A percentile compares a stretch with the other conserved stretches of the same genome.
phyloP scores from a whole-genome alignment of 2,329 filamentous ascomycete genomes.

The Cercospora beticola region DNA sequence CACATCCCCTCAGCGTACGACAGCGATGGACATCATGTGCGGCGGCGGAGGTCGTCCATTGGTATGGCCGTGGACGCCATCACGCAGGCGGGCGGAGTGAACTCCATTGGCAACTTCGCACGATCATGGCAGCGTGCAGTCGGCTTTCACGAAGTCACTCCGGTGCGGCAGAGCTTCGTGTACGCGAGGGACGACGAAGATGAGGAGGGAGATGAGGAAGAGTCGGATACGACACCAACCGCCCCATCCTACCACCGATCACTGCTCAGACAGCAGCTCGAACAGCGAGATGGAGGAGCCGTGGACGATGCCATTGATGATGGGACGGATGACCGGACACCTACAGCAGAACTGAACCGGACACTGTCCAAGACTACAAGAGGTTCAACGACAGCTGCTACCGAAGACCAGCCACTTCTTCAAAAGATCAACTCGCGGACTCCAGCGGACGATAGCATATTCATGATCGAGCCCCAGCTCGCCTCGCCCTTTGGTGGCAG shows the following conservation, averaged over 20 bases:
- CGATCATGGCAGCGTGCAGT: conserved; percentile 90
- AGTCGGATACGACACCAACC: conserved; percentile 37
- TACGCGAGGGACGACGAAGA: conserved; percentile 47
- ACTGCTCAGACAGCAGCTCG: conserved; percentile 31
- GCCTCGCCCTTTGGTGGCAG: conserved; percentile 70
- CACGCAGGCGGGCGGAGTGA: conserved; percentile 80
- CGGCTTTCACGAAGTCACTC: conserved; percentile 82
- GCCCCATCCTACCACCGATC: conserved; percentile 31
- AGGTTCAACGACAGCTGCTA: conserved; percentile 3
- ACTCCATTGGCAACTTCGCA: conserved; percentile 83
- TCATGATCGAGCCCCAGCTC: conserved; percentile 55
- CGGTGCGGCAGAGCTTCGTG: conserved; percentile 72
- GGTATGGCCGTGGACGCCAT: conserved; percentile 52
- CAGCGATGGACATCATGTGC: conserved; percentile 32
- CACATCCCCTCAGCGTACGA: conserved; percentile 23
- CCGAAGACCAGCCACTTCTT: conserved; percentile 32
- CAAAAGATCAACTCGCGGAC: conserved; percentile 31
- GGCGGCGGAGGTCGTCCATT: conserved; percentile 48
- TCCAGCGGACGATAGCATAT: conserved; percentile 44
- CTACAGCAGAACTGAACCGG: conserved; percentile 27
- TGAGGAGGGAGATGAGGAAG: conserved; percentile 55
- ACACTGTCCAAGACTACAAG: conserved; percentile 7
- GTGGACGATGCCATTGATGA: conserved; percentile 26
- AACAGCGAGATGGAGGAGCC: conserved; percentile 30
- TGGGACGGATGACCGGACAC: conserved; percentile 35